Conservation (phyloP, 352 stramenopile species). For the Elongisporangium prolatum region DNA sequence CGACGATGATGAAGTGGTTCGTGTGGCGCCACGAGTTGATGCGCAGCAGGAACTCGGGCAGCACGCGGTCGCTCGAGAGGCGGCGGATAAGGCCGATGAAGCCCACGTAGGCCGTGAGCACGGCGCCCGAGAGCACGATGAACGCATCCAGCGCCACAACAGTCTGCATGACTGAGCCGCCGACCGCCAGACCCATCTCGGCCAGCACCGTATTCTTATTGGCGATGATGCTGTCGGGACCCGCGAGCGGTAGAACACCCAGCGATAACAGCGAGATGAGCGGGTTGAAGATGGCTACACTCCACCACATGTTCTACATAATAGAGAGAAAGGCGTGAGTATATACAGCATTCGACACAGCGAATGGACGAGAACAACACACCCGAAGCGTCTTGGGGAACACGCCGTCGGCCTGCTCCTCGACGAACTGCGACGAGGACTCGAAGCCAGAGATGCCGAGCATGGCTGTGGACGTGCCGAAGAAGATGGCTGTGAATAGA, state of each 20-base stretch:
- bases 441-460: slow-evolving; percentile 95
- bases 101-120: slow-evolving; percentile 93
- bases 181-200: slow-evolving; percentile 85
- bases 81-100: slow-evolving; percentile 89
- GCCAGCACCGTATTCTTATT: slow-evolving; percentile 90
- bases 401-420: slow-evolving; percentile 92
- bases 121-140: slow-evolving; percentile 90
- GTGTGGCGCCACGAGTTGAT: slow-evolving; percentile 83
- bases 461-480: slow-evolving; percentile 91
- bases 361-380: slow-evolving; percentile 7
- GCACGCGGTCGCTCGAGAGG: slow-evolving; percentile 88
- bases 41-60: slow-evolving; percentile 74
- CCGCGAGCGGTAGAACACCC: slow-evolving; percentile 81
- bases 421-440: slow-evolving; percentile 92
- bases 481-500: slow-evolving; percentile 86
- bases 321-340: not conserved
- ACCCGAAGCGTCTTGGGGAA: slow-evolving; percentile 92
- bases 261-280: slow-evolving; percentile 90
- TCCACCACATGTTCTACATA: slow-evolving; percentile 91
- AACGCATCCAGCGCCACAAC: slow-evolving; percentile 90
- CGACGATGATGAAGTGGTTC: slow-evolving; percentile 91
- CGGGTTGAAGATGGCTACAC: slow-evolving; percentile 93
- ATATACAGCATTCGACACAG: slow-evolving; percentile 2
- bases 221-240: slow-evolving; percentile 62
- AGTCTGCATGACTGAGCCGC: slow-evolving; percentile 67